A percentile compares a stretch with the other conserved stretches of the same genome.
Conservation (phyloP, 2,329 filamentous ascomycete species). For the Diaporthe caulivora region DNA sequence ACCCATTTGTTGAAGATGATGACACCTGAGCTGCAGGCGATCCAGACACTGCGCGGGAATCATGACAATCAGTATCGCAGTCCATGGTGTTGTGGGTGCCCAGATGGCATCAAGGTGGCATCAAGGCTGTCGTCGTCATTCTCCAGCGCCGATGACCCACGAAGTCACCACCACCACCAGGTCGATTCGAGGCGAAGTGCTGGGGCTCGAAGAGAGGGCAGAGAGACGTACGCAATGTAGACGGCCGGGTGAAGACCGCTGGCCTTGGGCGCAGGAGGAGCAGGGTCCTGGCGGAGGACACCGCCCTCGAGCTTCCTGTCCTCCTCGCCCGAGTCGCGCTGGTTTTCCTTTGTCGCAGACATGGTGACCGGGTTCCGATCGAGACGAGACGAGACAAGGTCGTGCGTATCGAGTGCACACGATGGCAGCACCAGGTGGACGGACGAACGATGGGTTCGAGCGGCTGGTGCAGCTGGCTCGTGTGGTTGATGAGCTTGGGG, state of each 20-base stretch:
- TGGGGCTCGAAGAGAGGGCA: neutral
- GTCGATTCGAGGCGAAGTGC: neutral
- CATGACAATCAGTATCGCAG: conserved; percentile 14
- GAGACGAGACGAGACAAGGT: neutral
- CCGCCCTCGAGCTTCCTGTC: conserved; percentile 40
- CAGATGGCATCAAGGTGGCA: too few species aligned
- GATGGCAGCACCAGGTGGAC: neutral
- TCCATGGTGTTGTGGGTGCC: too few species aligned
- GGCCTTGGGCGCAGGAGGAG: conserved; percentile 36
- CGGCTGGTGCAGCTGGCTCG: neutral
- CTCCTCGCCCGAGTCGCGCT: conserved; percentile 40
- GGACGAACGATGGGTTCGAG: neutral
- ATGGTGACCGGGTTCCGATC: too few species aligned
- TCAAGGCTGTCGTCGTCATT: neutral
- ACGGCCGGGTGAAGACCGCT: conserved; percentile 75
- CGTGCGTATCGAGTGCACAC: neutral
- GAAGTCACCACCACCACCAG: neutral
- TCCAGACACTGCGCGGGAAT: conserved; percentile 78
- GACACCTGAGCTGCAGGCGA: conserved; percentile 86
- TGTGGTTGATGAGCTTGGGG: neutral
- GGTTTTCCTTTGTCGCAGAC: conserved; percentile 40
- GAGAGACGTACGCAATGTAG: conserved; percentile 76
- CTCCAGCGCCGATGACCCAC: neutral
- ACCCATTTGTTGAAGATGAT: conserved; percentile 99
- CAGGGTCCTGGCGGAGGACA: conserved; percentile 35